Conservation (phyloP, 2,329 filamentous ascomycete species). For the Coniochaeta sp. region DNA sequence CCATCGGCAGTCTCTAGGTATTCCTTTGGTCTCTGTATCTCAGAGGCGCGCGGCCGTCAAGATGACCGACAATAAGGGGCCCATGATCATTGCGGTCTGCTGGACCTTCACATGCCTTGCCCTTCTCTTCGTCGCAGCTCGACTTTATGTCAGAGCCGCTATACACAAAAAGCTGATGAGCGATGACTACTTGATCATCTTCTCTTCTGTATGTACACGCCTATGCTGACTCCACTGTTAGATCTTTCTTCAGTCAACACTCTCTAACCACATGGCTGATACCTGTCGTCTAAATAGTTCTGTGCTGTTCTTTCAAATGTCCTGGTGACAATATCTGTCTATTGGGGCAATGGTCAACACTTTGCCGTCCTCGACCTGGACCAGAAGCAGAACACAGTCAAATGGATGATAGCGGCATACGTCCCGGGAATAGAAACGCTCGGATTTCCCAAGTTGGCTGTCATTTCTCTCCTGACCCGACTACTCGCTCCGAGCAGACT, state of each 20-base stretch:
- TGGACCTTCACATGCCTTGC: not conserved
- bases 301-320: conserved; percentile 8
- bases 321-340: conserved; percentile 11
- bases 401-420: conserved; percentile 18
- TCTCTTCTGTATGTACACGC: not conserved
- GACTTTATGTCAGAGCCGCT: not conserved
- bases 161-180: not conserved
- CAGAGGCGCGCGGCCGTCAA: not conserved
- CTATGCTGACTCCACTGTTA: not conserved
- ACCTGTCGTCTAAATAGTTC: not conserved
- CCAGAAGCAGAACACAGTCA: conserved; percentile 5
- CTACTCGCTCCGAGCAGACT: conserved; percentile 15
- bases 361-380: conserved; percentile 8
- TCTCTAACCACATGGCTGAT: not conserved
- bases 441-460: conserved; percentile 20
- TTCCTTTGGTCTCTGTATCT: not conserved
- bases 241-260: not conserved
- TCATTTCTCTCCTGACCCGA: conserved; percentile 15
- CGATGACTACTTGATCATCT: not conserved
- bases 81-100: not conserved
- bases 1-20: not conserved
- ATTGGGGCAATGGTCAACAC: conserved; percentile 14
- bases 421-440: conserved; percentile 18
- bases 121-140: not conserved
- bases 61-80: not conserved